Percentiles rank a stretch among this genome's conserved stretches.
These are phyloP conservation scores for Hippophae rhamnoides DNA, from an alignment of 306 rosid species.

Conservation along the genomic window DNA sequence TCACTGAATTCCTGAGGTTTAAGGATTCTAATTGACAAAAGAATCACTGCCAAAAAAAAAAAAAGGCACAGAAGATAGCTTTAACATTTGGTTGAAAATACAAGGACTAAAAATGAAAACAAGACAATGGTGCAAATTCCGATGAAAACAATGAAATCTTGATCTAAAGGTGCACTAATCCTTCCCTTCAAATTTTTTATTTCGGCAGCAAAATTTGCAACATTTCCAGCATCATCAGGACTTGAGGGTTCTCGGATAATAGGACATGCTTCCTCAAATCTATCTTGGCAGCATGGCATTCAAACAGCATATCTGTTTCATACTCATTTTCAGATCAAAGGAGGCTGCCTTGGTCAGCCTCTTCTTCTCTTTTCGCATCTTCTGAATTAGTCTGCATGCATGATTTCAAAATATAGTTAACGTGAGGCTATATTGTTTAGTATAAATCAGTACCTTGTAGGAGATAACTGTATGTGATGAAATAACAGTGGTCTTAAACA, in stretches of 20 bases:
- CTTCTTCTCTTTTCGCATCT: conserved; percentile 17
- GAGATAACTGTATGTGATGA: neutral
- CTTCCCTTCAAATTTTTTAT: conserved; percentile 53
- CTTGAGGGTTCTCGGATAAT: conserved; percentile 28
- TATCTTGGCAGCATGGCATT: conserved; percentile 33
- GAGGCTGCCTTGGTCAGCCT: conserved; percentile 5
- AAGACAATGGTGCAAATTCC: neutral
- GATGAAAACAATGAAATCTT: neutral
- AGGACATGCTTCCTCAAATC: conserved; percentile 34
- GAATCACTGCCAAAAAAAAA: too few relatives aligned
- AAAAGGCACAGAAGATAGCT: too few relatives aligned
- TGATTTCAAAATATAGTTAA: neutral
- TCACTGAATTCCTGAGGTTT: too few relatives aligned
- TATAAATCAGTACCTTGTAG: neutral
- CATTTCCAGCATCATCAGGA: conserved; percentile 29
- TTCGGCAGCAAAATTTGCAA: conserved; percentile 45
- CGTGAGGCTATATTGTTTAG: too few relatives aligned
- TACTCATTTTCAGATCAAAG: conserved; percentile 13
- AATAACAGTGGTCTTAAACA: neutral
- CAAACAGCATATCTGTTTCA: conserved; percentile 28
- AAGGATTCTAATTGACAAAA: too few relatives aligned
- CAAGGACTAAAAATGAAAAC: too few relatives aligned
- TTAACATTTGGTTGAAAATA: too few relatives aligned
- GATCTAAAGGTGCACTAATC: conserved; percentile 10
- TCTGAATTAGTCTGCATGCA: conserved; percentile 22